phyloP scores from a whole-genome alignment of 192 early-diverging fungal species.

The Backusella morwellensis region DNA sequence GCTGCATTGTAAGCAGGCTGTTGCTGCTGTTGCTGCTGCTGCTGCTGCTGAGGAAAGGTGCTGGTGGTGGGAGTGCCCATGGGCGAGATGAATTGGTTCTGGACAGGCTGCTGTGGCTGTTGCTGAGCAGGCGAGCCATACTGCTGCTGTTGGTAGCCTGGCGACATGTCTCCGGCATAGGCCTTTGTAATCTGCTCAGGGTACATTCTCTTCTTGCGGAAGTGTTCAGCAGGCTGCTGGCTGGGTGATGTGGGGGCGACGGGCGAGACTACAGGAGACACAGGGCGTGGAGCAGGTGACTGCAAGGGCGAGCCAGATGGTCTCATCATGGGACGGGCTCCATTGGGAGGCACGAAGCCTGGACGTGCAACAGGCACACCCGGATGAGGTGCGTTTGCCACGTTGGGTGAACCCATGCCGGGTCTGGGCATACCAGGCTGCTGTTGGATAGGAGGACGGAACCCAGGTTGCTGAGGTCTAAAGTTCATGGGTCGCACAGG shows the following conservation, averaged over 20 bases:
- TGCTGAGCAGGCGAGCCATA: constrained; percentile 28
- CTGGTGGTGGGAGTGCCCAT: not conserved
- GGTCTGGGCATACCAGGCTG: not conserved
- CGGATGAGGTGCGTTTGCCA: constrained; percentile 5
- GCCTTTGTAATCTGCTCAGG: constrained; percentile 45
- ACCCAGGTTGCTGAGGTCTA: constrained; percentile 7
- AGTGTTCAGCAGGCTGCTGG: constrained; percentile 14
- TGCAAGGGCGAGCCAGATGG: constrained; percentile 6
- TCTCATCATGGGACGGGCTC: constrained; percentile 20
- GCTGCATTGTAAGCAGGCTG: constrained; percentile 8
- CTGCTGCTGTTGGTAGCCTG: constrained; percentile 17
- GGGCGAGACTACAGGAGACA: constrained; percentile 5
- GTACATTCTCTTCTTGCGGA: constrained; percentile 51
- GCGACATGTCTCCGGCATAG: constrained; percentile 31
- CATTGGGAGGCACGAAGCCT: not conserved
- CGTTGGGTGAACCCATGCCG: not conserved
- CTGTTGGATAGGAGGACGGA: constrained; percentile 2
- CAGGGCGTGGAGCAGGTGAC: constrained; percentile 3
- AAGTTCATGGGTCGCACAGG: constrained; percentile 8
- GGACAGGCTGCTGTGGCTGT: constrained; percentile 5
- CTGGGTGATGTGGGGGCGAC: constrained; percentile 23
- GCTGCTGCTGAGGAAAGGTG: constrained; percentile 21
- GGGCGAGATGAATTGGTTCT: constrained; percentile 13
- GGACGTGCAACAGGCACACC: not conserved
- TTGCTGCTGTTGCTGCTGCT: constrained; percentile 6